Base-by-base conservation (phyloP, 306 rosid species). In the Datisca glomerata region DNA sequence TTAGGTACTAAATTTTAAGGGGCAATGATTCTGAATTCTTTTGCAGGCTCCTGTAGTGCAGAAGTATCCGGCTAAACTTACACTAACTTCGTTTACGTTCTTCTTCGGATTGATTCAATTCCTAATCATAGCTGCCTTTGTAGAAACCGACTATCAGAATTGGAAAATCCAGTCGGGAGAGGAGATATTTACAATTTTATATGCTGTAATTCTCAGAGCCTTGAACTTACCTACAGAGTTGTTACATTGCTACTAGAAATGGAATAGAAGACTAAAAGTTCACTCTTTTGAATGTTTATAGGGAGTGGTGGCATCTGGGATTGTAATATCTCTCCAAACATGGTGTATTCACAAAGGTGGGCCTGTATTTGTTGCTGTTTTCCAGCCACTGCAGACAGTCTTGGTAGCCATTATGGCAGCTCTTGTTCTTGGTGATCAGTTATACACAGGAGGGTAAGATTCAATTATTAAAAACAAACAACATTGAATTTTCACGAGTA, bases 101-200 rank as follows among this genome's bases (percentile, higher is more conserved):
- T 81, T 81, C 69, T 63, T 78, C 47, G 84, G 93, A 58, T 67
- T 81, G 78, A 57, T 81, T 31, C 80, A 81, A 57, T 81, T 81
- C 78, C 51, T 74, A 56, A 49, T 71, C 61, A 81, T 74, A 29
- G 83, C 80, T 47, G 80, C 74, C 11, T 56, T 77, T 21, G 53
- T 59, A 27, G 87, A 74, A 64, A 63, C 71, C 19, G 81, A 68
- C 43, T 37, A 57, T 23, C 76, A 74, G 25, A 64, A 53, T 34
- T 78, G 93, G 93, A 74, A 68, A 53, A 71, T 81, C 53, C 51
- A 57, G 44, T 71, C 78, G 6, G 18, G 49, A n/a, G 74, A 69
- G 29, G 93, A 74, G 63, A 62, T 81, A 41, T 52, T 58, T 22
- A 66, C 75, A 24, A 71, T 78, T 44, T 49, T 80, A 65, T 80